phyloP scores from a whole-genome alignment of 495 filamentous ascomycete species.

The Penicillium arizonense region DNA sequence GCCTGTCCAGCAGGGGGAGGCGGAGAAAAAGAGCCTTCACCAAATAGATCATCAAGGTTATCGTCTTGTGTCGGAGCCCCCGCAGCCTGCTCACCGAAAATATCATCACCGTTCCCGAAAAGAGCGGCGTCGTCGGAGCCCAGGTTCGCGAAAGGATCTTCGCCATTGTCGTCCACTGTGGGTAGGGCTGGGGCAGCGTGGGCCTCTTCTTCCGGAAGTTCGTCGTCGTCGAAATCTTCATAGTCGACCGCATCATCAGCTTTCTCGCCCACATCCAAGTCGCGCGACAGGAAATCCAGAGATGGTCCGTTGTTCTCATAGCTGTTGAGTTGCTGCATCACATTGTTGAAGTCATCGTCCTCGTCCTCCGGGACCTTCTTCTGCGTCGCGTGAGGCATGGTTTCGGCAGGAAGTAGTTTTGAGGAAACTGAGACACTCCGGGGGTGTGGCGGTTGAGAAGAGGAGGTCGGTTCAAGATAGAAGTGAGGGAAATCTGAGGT shows the following conservation, averaged over 20 bases:
- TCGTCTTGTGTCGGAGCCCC: constrained; percentile 29
- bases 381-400: constrained; percentile 52
- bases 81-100: constrained; percentile 43
- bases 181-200: constrained; percentile 10
- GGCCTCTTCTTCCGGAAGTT: constrained; percentile 66
- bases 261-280: constrained; percentile 66
- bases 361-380: constrained; percentile 28
- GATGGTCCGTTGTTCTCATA: constrained; percentile 32
- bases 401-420: background rate
- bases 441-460: background rate
- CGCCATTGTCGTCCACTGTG: constrained; percentile 12
- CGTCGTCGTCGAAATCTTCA: constrained; percentile 78
- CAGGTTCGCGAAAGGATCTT: constrained; percentile 24
- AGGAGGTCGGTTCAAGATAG: background rate
- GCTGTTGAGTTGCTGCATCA: constrained; percentile 50
- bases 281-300: constrained; percentile 45
- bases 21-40: constrained; percentile 43
- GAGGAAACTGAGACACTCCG: background rate
- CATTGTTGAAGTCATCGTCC: constrained; percentile 48
- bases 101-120: constrained; percentile 37
- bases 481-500: background rate
- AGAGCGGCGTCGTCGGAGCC: constrained; percentile 53
- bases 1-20: constrained; percentile 36
- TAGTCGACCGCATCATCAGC: constrained; percentile 82
- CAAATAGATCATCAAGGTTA: constrained; percentile 55